Evolutionary conservation across 2,329 filamentous ascomycete species (phyloP), one percentile per base, ranked within the genome.

Genomic region (Fusarium phyllophilum): DNA sequence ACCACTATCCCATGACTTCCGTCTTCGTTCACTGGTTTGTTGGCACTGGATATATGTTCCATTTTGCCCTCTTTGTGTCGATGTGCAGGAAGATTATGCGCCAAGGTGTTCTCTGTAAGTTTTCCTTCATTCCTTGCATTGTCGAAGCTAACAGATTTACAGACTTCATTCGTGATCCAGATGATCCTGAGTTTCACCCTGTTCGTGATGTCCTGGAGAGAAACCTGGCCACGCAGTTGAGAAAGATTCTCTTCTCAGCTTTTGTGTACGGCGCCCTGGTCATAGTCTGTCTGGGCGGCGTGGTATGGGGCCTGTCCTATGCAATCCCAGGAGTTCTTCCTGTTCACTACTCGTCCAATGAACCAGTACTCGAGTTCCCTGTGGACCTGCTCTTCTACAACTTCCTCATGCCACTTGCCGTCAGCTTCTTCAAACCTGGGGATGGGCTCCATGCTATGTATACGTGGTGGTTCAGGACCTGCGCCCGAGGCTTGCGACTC

Each of bases 1-100:
- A 90, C 62, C 87, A 90, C 69, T 94, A 92, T 69, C 96, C 96
- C 0, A 88, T 96, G 75, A 98, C 95, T 2, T 97, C 96, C 20
- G 90, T 97, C 20, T 99, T 99, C 81, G 93, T 98, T 59, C 96
- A 99, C 82, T 99, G 96, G 96, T 99, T 99, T 79, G 92, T 98
- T 64, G 96, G 96, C 55, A 99, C 96, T 8, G 97, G 95, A 72
- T 99, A 99, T 83, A 99, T 99, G 97, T 99, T 99, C 84, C 96
- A 99, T 81, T 99, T 99, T 81, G 96, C 96, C 10, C 89, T 99
- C 7, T 99, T 99, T 80, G 96, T 99, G 24, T 97, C 95, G 64
- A 98, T 99, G 95, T 99, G 96, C 83, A 92, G 96, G 72, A 98
- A 97, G 85, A 97, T 98, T 67, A 94, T 99, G 92, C 92, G 96